A percentile compares a stretch with the other conserved stretches of the same genome.
phyloP scores from a whole-genome alignment of 306 rosid species.

The Vigna reflexopilosa region DNA sequence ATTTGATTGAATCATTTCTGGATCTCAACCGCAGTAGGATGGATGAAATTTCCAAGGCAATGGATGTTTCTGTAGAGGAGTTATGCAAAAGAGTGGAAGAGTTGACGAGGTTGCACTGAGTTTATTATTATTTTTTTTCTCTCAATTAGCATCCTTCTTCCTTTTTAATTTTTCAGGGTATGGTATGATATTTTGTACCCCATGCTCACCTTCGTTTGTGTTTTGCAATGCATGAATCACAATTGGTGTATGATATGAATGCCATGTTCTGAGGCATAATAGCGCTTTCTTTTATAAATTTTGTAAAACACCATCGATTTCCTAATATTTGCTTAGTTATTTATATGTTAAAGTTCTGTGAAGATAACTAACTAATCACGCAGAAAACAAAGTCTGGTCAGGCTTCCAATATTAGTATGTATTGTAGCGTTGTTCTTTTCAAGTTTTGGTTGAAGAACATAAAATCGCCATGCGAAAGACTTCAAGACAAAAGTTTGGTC shows the following conservation, averaged over 20 bases:
- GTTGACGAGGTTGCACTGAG: slow-evolving; percentile 90
- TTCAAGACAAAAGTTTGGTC: neutral
- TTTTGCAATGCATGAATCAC: slow-evolving; percentile 19
- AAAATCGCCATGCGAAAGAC: neutral
- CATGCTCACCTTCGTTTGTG: slow-evolving; percentile 28
- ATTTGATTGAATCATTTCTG: slow-evolving; percentile 93
- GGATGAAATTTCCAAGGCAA: slow-evolving; percentile 83
- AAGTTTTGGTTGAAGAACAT: neutral
- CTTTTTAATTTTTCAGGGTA: neutral
- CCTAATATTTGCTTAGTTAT: neutral
- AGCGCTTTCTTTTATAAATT: neutral
- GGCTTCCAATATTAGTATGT: neutral
- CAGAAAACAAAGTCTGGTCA: neutral
- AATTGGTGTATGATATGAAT: slow-evolving; percentile 38
- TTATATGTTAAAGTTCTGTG: neutral
- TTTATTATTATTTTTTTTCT: neutral
- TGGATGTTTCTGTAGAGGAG: slow-evolving; percentile 90
- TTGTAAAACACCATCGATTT: neutral
- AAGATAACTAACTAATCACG: neutral
- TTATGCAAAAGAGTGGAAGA: slow-evolving; percentile 96
- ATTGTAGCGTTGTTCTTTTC: neutral
- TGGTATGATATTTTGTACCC: neutral
- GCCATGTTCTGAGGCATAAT: slow-evolving; percentile 22
- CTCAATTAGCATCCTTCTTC: neutral
- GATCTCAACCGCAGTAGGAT: slow-evolving; percentile 86